Base-by-base conservation (phyloP, 1,284 basidiomycete genomes). In the Ceratobasidium sp. region DNA sequence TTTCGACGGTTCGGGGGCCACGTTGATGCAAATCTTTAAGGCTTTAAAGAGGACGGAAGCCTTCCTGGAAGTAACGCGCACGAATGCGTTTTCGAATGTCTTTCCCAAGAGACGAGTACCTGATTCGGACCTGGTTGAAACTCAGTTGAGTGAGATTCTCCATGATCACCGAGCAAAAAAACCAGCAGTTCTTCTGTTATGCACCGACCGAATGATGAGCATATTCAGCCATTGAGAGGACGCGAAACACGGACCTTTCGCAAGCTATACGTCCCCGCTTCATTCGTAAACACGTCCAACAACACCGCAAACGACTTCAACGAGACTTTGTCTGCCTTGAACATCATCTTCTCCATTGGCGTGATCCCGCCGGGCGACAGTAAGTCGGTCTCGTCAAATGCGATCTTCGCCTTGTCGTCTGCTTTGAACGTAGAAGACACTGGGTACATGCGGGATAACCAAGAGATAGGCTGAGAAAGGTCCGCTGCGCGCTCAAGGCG, bases 131-230 rank as follows among this genome's bases (percentile, higher is more conserved):
- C 16, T 14, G 35, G 32, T 58, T 58, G 32, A 16, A 5, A 32
- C 55, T 35, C 35, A 41, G 35, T 18, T 16, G 32, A 11, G n/a
- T 38, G 16, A 58, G 55, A 16, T 41, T 58, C 41, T 35, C 55
- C 55, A 58, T 18, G 6, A 58, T 41, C 14, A 58, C 32, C 26
- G 55, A 58, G 35, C 55, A 58, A 23, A 35, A 41, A 21, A 58
- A 58, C 30, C 55, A 58, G 41, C 55, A 58, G 32, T 35, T 58
- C n/a, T 58, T 58, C 55, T 58, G 35, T 8, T n/a, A 13, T 1
- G 41, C 21, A 38, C 30, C 26, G 7, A 11, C 35, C 35, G 11
- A 38, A 11, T 11, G 11, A 38, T 11, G 35, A 11, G 11, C 11
- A 38, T 38, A 5, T 38, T 11, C 35, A 38, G 11, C 11, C 11